Evolutionary conservation across 2,329 filamentous ascomycete genomes (phyloP).

Genomic region (Paecilomyces variotii): DNA sequence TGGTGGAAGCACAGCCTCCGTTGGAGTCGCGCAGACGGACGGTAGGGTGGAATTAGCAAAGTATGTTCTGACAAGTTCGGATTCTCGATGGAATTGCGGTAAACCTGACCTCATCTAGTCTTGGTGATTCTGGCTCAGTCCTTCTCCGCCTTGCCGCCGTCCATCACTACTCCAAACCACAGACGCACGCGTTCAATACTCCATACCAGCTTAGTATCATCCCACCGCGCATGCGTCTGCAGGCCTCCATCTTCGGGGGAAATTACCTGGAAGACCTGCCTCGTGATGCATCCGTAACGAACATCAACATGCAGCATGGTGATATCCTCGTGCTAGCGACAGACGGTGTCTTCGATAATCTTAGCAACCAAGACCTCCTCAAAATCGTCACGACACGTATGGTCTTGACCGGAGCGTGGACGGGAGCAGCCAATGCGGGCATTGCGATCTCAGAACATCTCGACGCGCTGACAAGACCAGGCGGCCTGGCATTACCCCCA

Average conservation of each 20-base stretch:
- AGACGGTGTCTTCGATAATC: constrained; percentile 92
- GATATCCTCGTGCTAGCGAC: constrained; percentile 92
- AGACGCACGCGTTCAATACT: constrained; percentile 97
- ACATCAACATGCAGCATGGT: constrained; percentile 72
- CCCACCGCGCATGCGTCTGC: constrained; percentile 67
- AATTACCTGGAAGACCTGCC: constrained; percentile 75
- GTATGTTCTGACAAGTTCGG: constrained; percentile 21
- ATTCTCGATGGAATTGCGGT: neutral
- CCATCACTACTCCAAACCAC: constrained; percentile 70
- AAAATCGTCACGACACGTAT: constrained; percentile 71
- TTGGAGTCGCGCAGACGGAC: constrained; percentile 66
- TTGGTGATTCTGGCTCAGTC: constrained; percentile 91
- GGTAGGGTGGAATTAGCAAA: constrained; percentile 84
- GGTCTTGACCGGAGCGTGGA: constrained; percentile 67
- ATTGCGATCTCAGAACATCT: constrained; percentile 58
- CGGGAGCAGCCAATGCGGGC: constrained; percentile 49
- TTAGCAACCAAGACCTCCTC: constrained; percentile 84
- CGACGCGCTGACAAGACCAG: constrained; percentile 43
- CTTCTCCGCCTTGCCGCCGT: constrained; percentile 80
- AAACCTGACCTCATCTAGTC: constrained; percentile 25
- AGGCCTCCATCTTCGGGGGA: constrained; percentile 77
- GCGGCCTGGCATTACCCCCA: constrained; percentile 28
- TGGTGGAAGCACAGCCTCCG: constrained; percentile 84
- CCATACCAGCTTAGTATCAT: constrained; percentile 90
- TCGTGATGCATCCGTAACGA: constrained; percentile 70